Evolutionary conservation across 2,329 filamentous ascomycete genomes (phyloP), one percentile per base, ranked within the genome.

Genomic region (Rosellinia necatrix): DNA sequence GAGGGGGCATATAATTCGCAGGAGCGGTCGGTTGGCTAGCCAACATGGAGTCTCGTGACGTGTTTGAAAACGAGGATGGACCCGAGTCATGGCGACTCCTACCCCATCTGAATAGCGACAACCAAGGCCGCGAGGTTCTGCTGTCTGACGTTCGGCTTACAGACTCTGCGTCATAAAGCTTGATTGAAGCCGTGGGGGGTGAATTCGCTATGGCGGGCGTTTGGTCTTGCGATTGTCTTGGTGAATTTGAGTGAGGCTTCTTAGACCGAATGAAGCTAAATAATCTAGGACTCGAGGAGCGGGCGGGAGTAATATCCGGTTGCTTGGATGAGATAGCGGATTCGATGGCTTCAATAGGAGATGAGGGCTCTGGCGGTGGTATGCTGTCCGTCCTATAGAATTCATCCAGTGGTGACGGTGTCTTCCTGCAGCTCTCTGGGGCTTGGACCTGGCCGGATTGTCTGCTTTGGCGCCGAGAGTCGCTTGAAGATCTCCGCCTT

Each of bases 21-120:
- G 76, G 72, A 46, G 67, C 71, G 49, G 64, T 68, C 35, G 68
- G 71, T 55, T 70, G 74, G 73, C 54, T 85, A 77, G 61, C 66
- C 27, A 56, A 60, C 79, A 96, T 93, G 13, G 92, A 96, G 68
- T 96, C 92, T 61, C 92, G 84, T 1, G 92, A 96, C 0, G 91
- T 90, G 67, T 96, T 96, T 4, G 91, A 92, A 70, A 96, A 94
- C n/a, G 92, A 92, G 0, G 90, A 89, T 3, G 88, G 82, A 2
- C 71, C 81, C 69, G 81, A 73, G 69, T 76, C 69, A 72, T 84
- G 73, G 75, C 82, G 78, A 71, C 77, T 79, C 78, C 83, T 77
- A 24, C 83, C 83, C 71, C 88, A 88, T 66, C 84, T 85, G 73
- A 97, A 91, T 30, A 97, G 83, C 0, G 89, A 86, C 3, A 86